A percentile compares a stretch with the other conserved stretches of the same genome.
These are phyloP conservation scores for Sorghum bicolor DNA, from an alignment of 176 grass and related monocot species.

Conservation along the genomic window DNA sequence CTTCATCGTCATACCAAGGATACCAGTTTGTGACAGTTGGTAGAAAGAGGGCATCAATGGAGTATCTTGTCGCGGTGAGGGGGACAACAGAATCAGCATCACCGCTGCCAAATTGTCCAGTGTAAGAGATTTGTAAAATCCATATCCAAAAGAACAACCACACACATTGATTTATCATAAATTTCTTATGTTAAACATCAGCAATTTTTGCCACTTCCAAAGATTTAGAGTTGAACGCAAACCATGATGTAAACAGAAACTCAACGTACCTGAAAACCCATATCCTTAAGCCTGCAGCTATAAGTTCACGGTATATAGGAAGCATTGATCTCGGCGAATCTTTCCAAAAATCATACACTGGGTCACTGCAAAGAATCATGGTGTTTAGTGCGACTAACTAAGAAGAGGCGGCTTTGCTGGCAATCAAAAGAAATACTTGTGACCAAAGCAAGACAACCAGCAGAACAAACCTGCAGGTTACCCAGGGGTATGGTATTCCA, in stretches of 20 bases:
- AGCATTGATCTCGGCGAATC: constrained; percentile 74
- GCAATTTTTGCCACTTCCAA: not conserved
- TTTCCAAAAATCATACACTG: constrained; percentile 41
- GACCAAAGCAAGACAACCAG: constrained; percentile 18
- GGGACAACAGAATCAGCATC: constrained; percentile 87
- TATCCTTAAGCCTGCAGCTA: constrained; percentile 55
- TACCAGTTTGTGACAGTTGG: constrained; percentile 59
- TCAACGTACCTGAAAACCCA: constrained; percentile 79
- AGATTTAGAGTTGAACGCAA: not conserved
- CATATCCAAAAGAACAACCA: not conserved
- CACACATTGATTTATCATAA: not conserved
- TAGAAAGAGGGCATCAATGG: constrained; percentile 74
- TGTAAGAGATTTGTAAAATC: constrained; percentile 1
- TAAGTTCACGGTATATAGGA: constrained; percentile 77
- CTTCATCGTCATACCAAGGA: constrained; percentile 61
- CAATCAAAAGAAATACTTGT: not conserved
- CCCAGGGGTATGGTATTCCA: constrained; percentile 64
- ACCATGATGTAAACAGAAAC: constrained; percentile 4
- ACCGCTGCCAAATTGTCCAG: constrained; percentile 47
- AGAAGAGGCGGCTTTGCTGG: not conserved
- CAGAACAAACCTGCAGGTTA: constrained; percentile 65
- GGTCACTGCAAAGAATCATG: constrained; percentile 30
- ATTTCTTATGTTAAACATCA: not conserved
- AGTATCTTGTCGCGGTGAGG: constrained; percentile 70
- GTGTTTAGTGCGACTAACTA: not conserved